A percentile compares a stretch with the other conserved stretches of the same genome.
Conservation (phyloP, 106 monocot species). For the Xerophyta viscosa region DNA sequence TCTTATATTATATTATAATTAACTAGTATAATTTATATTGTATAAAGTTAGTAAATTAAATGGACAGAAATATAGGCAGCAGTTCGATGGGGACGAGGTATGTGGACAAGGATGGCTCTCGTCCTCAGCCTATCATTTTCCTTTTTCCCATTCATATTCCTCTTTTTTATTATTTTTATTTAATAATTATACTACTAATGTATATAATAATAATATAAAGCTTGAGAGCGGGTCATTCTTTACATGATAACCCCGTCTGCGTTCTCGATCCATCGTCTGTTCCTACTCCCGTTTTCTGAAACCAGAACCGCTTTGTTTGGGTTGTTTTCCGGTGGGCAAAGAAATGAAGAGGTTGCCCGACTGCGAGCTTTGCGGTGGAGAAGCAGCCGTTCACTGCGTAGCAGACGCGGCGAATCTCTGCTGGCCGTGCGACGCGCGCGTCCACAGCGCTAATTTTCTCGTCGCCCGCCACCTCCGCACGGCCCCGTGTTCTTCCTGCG, state of each 20-base stretch:
- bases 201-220: too few species aligned
- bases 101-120: slow-evolving; percentile 17
- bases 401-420: slow-evolving; percentile 65
- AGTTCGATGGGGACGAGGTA: slow-evolving; percentile 27
- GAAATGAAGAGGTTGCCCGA: not conserved
- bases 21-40: too few species aligned
- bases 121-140: slow-evolving; percentile 1
- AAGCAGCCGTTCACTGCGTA: slow-evolving; percentile 63
- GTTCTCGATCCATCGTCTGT: not conserved
- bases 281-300: not conserved
- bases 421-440: slow-evolving; percentile 31
- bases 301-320: not conserved
- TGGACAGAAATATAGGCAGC: not conserved
- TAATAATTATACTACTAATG: not conserved
- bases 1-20: too few species aligned
- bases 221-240: too few species aligned
- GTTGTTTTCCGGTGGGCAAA: not conserved
- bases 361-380: slow-evolving; percentile 61
- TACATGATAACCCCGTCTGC: not conserved
- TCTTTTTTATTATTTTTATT: not conserved
- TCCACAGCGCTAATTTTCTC: slow-evolving; percentile 10
- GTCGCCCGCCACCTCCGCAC: slow-evolving; percentile 8
- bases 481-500: slow-evolving; percentile 28
- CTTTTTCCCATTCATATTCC: too few species aligned
- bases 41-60: not conserved